Evolutionary conservation across 108 stramenopile species (phyloP).

Genomic region (Seminavis robusta): DNA sequence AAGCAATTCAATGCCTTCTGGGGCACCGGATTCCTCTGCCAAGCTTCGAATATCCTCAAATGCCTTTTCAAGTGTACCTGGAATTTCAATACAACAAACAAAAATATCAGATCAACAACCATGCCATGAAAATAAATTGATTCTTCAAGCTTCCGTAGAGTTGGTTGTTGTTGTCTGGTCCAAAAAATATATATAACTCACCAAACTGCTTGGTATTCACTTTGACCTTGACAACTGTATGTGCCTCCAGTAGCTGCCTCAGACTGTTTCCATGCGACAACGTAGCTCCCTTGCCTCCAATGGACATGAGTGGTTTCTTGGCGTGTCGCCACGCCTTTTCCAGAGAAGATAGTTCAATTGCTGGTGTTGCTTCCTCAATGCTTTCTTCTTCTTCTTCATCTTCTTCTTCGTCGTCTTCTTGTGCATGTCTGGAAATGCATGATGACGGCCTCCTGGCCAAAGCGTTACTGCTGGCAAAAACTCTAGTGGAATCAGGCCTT

Average conservation of each 20-base stretch:
- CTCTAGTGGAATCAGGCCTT: too few species aligned
- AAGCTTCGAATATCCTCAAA: slow-evolving; percentile 26
- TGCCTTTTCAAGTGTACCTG: slow-evolving; percentile 32
- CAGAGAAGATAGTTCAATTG: not conserved
- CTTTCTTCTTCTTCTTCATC: not conserved
- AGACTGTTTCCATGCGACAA: slow-evolving; percentile 54
- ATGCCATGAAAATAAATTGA: not conserved
- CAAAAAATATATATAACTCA: slow-evolving; percentile 7
- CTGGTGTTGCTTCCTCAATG: not conserved
- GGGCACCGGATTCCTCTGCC: slow-evolving; percentile 43
- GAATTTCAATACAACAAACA: not conserved
- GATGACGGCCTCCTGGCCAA: too few species aligned
- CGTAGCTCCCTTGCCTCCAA: slow-evolving; percentile 52
- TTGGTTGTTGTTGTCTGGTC: not conserved
- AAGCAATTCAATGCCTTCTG: slow-evolving; percentile 43
- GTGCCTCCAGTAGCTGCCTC: slow-evolving; percentile 51
- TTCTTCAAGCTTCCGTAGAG: not conserved
- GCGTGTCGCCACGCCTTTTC: slow-evolving; percentile 56
- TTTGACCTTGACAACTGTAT: slow-evolving; percentile 63
- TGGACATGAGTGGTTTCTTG: slow-evolving; percentile 49
- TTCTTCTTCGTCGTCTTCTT: too few species aligned
- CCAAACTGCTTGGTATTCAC: slow-evolving; percentile 40
- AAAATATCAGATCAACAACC: not conserved
- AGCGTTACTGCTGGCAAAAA: too few species aligned
- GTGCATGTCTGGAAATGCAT: too few species aligned